Base-by-base conservation (phyloP, 208 protist species). In the Crithidia brevicula region DNA sequence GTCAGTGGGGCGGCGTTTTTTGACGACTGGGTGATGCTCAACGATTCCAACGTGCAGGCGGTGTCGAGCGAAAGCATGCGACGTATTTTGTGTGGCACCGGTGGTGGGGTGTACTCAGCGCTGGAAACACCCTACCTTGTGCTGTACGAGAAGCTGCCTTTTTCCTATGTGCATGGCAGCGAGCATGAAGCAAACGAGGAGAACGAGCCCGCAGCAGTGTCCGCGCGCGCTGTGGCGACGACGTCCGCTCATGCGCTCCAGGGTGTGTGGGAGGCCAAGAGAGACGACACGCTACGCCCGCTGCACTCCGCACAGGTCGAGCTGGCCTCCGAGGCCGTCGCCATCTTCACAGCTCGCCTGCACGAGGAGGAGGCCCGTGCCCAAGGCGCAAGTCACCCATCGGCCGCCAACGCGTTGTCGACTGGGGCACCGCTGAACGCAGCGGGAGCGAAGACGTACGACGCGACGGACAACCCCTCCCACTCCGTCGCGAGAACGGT, bases 51-150 rank as follows among this genome's bases (percentile, higher is more conserved):
- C 46, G 72, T 91, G 53, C 59, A 71, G 23, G 5, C 52, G 11
- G 60, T 91, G 20, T 20, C 46, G 15, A 7, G 51, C 7, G 66
- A 70, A 13, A 74, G 27, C 20, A 77, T 85, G 67, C 50, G 51
- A 18, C 56, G 38, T 25, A 60, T 91, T 23, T 51, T 91, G 30
- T 20, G 42, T 15, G 85, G 85, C 18, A 42, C 54, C 22, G 52
- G 68, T 20, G 72, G 69, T 28, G 79, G 75, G 25, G 76, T 88
- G 6, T 81, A 83, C 74, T 74, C 74, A 13, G 28, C 23, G 5
- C 52, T 72, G 51, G 86, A 92, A 69, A 88, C 82, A 5, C 77
- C 82, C 23, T 92, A 89, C 42, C 62, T 92, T 9, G 42, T 88
- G 22, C 70, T 92, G 9, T 92, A 92, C 43, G 82, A 89, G 64